A percentile compares a stretch with the other conserved stretches of the same genome.
These are phyloP conservation scores for Tuctoria greenei DNA, from an alignment of 176 grass and related monocot species.

Conservation along the genomic window DNA sequence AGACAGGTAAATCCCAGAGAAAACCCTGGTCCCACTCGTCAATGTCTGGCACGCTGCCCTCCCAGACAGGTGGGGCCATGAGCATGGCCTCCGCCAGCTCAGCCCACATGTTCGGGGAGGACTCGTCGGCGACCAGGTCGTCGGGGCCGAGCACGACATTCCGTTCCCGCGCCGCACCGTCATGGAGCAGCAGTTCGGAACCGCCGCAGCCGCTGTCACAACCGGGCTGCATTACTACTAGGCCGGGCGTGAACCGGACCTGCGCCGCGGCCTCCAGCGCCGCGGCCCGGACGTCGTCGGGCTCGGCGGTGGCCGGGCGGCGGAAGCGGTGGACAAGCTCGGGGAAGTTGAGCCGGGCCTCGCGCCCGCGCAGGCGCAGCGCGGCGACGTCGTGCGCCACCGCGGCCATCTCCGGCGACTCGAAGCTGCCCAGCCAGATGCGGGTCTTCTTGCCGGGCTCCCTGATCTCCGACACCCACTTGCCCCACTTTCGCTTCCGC, in stretches of 20 bases:
- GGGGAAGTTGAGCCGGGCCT: constrained; percentile 80
- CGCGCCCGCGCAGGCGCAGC: constrained; percentile 59
- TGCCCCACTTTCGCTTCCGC: constrained; percentile 73
- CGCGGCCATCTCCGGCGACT: constrained; percentile 87
- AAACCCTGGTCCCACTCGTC: constrained; percentile 72
- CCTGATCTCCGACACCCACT: constrained; percentile 73
- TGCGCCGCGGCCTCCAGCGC: constrained; percentile 72
- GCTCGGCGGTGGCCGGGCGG: constrained; percentile 61
- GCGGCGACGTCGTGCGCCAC: constrained; percentile 90
- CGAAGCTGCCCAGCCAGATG: constrained; percentile 97
- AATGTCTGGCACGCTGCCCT: constrained; percentile 28
- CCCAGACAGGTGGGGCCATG: constrained; percentile 75
- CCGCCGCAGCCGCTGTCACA: neutral
- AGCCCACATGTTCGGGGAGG: constrained; percentile 76
- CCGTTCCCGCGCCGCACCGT: constrained; percentile 14
- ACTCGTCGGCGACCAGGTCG: constrained; percentile 43
- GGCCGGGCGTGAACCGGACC: constrained; percentile 52
- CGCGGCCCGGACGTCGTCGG: constrained; percentile 71
- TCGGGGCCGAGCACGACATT: constrained; percentile 35
- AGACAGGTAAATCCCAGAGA: constrained; percentile 68
- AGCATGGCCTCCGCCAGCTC: constrained; percentile 91
- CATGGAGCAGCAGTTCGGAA: neutral
- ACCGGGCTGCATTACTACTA: neutral
- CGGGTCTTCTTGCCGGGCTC: constrained; percentile 96
- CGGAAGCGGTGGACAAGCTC: constrained; percentile 53